Evolutionary conservation across 805 yeast species (phyloP).

Genomic region (Kodamaea nitidulidarum): DNA sequence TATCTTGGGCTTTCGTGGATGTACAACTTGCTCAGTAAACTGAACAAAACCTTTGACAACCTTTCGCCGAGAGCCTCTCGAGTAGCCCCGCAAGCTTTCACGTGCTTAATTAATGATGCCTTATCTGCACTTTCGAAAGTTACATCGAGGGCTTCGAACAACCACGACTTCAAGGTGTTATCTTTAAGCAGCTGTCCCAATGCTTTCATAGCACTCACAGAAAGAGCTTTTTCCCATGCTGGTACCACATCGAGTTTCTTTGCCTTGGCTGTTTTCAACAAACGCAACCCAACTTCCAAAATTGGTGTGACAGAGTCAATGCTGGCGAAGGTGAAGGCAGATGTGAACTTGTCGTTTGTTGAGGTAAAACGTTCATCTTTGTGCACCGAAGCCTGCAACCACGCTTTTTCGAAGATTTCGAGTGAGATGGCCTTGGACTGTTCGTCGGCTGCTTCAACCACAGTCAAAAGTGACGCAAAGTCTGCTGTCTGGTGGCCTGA

Average conservation of each 20-base stretch:
- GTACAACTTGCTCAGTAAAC: slow-evolving; percentile 3
- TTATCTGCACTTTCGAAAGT: slow-evolving; percentile 1
- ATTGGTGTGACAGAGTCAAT: slow-evolving; percentile 1
- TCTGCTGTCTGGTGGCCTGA: neutral
- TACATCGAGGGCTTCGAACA: slow-evolving; percentile 2
- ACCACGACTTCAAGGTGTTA: neutral
- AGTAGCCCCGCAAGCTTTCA: slow-evolving; percentile 1
- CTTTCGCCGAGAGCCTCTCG: neutral
- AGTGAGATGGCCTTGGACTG: slow-evolving; percentile 5
- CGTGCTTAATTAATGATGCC: neutral
- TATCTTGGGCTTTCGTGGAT: slow-evolving; percentile 1
- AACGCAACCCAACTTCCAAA: slow-evolving; percentile 7
- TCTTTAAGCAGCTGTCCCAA: slow-evolving; percentile 2
- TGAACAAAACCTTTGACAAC: slow-evolving; percentile 1
- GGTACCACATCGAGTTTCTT: neutral
- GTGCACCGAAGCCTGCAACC: slow-evolving; percentile 2
- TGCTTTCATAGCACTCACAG: slow-evolving; percentile 1
- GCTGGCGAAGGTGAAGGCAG: slow-evolving; percentile 1
- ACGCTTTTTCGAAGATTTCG: slow-evolving; percentile 1
- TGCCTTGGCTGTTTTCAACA: slow-evolving; percentile 1
- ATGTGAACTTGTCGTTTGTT: neutral
- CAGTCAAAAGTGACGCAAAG: slow-evolving; percentile 1
- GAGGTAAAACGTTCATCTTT: slow-evolving; percentile 1
- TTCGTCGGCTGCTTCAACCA: neutral
- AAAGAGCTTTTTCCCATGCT: slow-evolving; percentile 1